phyloP scores from a whole-genome alignment of 78 protist species.

The Neovahlkampfia damariscottae region DNA sequence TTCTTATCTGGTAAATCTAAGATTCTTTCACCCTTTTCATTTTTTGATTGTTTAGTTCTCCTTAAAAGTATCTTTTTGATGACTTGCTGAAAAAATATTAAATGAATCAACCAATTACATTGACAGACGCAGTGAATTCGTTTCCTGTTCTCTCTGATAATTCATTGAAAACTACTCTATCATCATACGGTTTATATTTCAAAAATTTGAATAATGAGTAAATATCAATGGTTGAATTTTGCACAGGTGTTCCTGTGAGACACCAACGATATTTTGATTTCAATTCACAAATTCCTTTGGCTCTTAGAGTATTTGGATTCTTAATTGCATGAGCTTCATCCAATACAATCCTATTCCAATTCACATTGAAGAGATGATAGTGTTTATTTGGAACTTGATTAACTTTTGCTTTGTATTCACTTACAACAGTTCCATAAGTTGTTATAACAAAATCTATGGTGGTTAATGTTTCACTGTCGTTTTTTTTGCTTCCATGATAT shows the following conservation, averaged over 20 bases:
- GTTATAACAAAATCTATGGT: too few relatives aligned
- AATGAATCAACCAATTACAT: too few relatives aligned
- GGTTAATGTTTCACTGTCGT: too few relatives aligned
- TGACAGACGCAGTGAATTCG: conserved; percentile 19
- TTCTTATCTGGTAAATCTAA: conserved; percentile 5
- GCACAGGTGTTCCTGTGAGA: conserved; percentile 71
- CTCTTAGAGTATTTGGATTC: not conserved
- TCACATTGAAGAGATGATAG: not conserved
- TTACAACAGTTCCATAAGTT: too few relatives aligned
- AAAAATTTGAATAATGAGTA: conserved; percentile 35
- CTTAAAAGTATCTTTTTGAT: not conserved
- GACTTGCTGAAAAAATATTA: not conserved
- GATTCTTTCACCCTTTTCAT: not conserved
- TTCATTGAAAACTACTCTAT: not conserved
- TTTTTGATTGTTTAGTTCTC: conserved; percentile 3
- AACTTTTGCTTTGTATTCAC: too few relatives aligned
- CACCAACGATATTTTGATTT: conserved; percentile 50
- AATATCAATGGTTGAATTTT: conserved; percentile 58
- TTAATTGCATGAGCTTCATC: conserved; percentile 27
- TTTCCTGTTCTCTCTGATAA: not conserved
- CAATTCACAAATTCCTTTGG: conserved; percentile 20
- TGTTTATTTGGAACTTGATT: too few relatives aligned
- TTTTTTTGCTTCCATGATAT: too few relatives aligned
- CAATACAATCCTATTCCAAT: conserved; percentile 4
- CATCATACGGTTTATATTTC: conserved; percentile 19